Conservation (phyloP, 2,329 filamentous ascomycete species). For the Septoria linicola region DNA sequence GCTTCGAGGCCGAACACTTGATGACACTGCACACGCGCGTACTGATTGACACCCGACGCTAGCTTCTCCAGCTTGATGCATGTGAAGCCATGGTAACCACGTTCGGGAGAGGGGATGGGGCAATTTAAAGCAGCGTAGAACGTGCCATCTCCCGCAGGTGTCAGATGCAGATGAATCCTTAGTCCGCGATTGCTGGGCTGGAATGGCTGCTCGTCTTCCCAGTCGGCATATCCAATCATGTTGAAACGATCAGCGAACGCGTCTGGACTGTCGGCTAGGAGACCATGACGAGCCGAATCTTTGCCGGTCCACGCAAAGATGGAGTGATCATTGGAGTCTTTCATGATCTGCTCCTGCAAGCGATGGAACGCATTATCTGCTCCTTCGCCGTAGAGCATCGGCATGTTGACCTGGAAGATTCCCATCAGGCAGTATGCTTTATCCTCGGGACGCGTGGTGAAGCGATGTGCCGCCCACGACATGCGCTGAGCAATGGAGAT, state of each 20-base stretch:
- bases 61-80: slow-evolving; percentile 37
- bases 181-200: slow-evolving; percentile 24
- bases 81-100: slow-evolving; percentile 34
- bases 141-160: slow-evolving; percentile 13
- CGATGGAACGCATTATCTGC: slow-evolving; percentile 37
- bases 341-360: slow-evolving; percentile 36
- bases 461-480: slow-evolving; percentile 22
- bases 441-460: slow-evolving; percentile 39
- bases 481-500: slow-evolving; percentile 25
- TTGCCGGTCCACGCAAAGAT: slow-evolving; percentile 12
- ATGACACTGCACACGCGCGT: slow-evolving; percentile 30
- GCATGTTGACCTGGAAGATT: slow-evolving; percentile 48
- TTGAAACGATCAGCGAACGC: slow-evolving; percentile 37
- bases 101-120: slow-evolving; percentile 33
- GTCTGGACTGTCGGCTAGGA: slow-evolving; percentile 25
- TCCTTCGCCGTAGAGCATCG: slow-evolving; percentile 45
- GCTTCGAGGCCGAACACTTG: slow-evolving; percentile 9
- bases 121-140: slow-evolving; percentile 39
- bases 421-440: slow-evolving; percentile 49
- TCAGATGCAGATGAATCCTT: slow-evolving; percentile 20
- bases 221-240: slow-evolving; percentile 38
- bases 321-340: slow-evolving; percentile 7
- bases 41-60: slow-evolving; percentile 19
- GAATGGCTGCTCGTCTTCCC: slow-evolving; percentile 30
- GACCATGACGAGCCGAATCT: slow-evolving; percentile 10